Conservation (phyloP, 345 rosid genomes). For the Eucalyptus pauciflora region DNA sequence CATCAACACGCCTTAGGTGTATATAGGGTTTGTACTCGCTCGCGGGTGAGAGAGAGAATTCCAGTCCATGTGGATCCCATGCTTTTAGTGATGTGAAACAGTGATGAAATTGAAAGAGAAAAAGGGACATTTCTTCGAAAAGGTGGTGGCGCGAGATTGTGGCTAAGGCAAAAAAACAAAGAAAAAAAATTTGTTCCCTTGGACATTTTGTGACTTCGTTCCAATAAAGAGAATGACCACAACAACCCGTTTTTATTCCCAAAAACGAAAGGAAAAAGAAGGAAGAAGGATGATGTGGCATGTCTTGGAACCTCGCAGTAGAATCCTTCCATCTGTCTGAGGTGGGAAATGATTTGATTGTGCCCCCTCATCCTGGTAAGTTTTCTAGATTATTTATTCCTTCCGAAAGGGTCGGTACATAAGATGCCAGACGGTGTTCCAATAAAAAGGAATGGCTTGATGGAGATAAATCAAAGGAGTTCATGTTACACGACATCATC, state of each 20-base stretch:
- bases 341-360: background rate
- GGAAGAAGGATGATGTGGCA: background rate
- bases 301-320: background rate
- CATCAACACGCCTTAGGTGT: too few relatives aligned
- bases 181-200: too few relatives aligned
- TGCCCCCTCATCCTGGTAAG: background rate
- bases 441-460: background rate
- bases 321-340: background rate
- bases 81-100: too few relatives aligned
- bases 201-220: too few relatives aligned
- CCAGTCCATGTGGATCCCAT: too few relatives aligned
- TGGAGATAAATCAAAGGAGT: background rate
- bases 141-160: too few relatives aligned
- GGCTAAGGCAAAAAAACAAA: too few relatives aligned
- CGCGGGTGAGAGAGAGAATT: too few relatives aligned
- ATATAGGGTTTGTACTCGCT: too few relatives aligned
- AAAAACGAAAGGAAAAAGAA: background rate
- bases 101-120: too few relatives aligned
- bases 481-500: background rate
- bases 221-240: too few relatives aligned
- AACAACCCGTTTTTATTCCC: background rate
- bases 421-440: background rate
- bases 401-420: background rate
- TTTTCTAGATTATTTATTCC: background rate
- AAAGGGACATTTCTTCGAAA: too few relatives aligned